phyloP scores from a whole-genome alignment of 768 basidiomycete genomes.

The Lentinula guzmanii region DNA sequence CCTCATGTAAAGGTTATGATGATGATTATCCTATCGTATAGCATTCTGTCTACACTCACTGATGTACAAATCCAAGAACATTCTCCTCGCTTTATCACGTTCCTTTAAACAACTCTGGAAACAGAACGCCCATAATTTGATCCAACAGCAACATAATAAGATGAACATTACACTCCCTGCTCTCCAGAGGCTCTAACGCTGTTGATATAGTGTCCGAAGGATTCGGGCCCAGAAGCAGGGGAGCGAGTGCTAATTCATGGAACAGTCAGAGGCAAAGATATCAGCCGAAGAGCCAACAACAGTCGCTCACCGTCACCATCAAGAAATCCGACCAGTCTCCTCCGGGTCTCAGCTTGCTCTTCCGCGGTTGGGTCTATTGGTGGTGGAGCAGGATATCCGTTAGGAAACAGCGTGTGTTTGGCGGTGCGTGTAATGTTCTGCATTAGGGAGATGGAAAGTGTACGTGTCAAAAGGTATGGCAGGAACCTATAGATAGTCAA shows the following conservation, averaged over 20 bases:
- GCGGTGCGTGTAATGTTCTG: conserved; percentile 46
- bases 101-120: conserved; percentile 63
- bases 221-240: conserved; percentile 50
- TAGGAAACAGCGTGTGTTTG: conserved; percentile 79
- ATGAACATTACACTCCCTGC: conserved; percentile 71
- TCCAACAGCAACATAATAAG: conserved; percentile 73
- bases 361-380: conserved; percentile 71
- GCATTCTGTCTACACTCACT: too few relatives aligned
- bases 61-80: background rate
- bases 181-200: conserved; percentile 57
- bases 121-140: conserved; percentile 58
- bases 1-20: too few relatives aligned
- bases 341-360: conserved; percentile 61
- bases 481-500: conserved; percentile 43
- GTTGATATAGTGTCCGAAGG: conserved; percentile 41
- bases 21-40: too few relatives aligned
- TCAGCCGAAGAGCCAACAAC: too few relatives aligned
- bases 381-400: conserved; percentile 76
- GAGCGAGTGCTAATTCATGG: conserved; percentile 29
- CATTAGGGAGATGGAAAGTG: conserved; percentile 46
- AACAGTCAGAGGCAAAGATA: background rate
- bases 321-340: conserved; percentile 30
- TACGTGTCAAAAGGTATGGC: conserved; percentile 55
- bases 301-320: conserved; percentile 25
- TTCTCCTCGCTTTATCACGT: background rate